These are phyloP conservation scores for Yamadazyma philogaea DNA, from an alignment of 805 yeast species.

Conservation along the genomic window DNA sequence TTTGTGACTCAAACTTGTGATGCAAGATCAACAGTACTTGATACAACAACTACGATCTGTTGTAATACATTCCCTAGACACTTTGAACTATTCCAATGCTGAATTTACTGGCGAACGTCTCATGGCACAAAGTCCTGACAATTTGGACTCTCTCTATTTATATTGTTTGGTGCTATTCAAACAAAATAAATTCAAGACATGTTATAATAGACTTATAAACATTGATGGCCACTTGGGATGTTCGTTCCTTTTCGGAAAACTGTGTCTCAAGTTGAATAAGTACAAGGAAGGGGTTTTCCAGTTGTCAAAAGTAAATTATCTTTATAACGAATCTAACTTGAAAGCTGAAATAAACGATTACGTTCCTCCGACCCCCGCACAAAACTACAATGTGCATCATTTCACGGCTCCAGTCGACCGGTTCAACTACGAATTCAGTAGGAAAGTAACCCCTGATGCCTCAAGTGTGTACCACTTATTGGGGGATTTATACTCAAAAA, in stretches of 20 bases:
- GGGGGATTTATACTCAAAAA: slow-evolving; percentile 62
- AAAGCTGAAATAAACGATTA: not conserved
- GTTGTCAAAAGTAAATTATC: slow-evolving; percentile 26
- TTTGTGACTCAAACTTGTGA: not conserved
- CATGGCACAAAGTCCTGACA: slow-evolving; percentile 56
- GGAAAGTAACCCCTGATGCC: slow-evolving; percentile 55
- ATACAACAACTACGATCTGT: slow-evolving; percentile 50
- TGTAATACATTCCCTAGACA: slow-evolving; percentile 69
- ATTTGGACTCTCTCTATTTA: slow-evolving; percentile 61
- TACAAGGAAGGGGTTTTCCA: slow-evolving; percentile 61
- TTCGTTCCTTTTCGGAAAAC: slow-evolving; percentile 66
- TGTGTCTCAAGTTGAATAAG: slow-evolving; percentile 54
- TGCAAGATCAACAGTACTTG: slow-evolving; percentile 9
- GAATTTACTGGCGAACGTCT: slow-evolving; percentile 84
- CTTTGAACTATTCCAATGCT: slow-evolving; percentile 68
- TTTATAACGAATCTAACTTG: slow-evolving; percentile 25
- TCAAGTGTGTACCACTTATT: slow-evolving; percentile 64
- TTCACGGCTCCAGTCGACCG: slow-evolving; percentile 21
- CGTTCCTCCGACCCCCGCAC: not conserved
- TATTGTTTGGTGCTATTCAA: slow-evolving; percentile 66
- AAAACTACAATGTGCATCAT: slow-evolving; percentile 6
- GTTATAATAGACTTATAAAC: slow-evolving; percentile 44
- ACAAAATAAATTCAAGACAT: slow-evolving; percentile 58
- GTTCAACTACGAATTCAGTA: slow-evolving; percentile 37
- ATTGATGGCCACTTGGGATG: slow-evolving; percentile 62